A percentile compares a stretch with the other conserved stretches of the same genome.
These are phyloP conservation scores for Alternaria sp. DNA, from an alignment of 2,329 filamentous ascomycete species.

Conservation along the genomic window DNA sequence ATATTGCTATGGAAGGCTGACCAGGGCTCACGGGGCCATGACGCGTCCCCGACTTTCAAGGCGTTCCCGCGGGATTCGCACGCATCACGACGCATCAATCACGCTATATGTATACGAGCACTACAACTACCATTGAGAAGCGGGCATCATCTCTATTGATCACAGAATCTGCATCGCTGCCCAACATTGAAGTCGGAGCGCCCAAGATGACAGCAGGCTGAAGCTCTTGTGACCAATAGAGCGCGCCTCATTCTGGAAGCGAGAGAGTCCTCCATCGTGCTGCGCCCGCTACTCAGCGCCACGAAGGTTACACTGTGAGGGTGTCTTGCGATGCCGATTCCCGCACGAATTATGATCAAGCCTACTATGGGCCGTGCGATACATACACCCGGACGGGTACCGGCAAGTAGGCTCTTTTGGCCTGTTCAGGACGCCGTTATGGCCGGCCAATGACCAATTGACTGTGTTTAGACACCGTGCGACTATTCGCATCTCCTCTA, in stretches of 20 bases:
- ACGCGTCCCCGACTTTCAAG: not conserved
- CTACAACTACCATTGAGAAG: not conserved
- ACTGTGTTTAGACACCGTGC: not conserved
- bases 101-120: not conserved
- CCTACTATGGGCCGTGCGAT: not conserved
- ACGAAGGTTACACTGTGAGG: not conserved
- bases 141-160: not conserved
- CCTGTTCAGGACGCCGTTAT: conserved; percentile 1
- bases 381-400: not conserved
- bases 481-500: not conserved
- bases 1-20: not conserved
- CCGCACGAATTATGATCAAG: not conserved
- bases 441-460: not conserved
- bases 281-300: conserved; percentile 8
- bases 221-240: conserved; percentile 28
- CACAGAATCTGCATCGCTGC: conserved; percentile 18
- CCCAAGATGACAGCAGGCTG: conserved; percentile 30
- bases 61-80: not conserved
- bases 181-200: conserved; percentile 10
- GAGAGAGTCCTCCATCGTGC: conserved; percentile 19
- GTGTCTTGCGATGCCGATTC: not conserved
- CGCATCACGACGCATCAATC: not conserved
- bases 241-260: conserved; percentile 21
- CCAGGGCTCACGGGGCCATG: not conserved
- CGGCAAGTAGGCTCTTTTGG: not conserved